Conservation (phyloP, 106 monocot genomes). For the Dendrobium officinale region DNA sequence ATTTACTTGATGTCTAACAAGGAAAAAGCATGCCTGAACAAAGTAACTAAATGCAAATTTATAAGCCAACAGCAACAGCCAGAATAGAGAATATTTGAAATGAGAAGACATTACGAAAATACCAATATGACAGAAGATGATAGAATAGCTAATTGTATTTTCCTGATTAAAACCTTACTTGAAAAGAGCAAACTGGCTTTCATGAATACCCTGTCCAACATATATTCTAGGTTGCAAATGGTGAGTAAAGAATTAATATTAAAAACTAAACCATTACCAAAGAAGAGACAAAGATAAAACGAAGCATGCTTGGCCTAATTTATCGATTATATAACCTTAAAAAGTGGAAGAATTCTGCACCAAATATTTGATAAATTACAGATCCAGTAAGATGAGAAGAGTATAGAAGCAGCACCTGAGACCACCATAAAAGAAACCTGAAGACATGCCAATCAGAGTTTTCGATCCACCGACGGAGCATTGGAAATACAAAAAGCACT, state of each 20-base stretch:
- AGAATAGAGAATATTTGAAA: conserved; percentile 93
- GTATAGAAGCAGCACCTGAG: conserved; percentile 31
- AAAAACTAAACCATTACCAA: neutral
- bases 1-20: conserved; percentile 3
- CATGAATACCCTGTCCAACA: conserved; percentile 97
- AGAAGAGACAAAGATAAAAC: neutral
- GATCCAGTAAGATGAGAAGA: neutral
- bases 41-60: conserved; percentile 89
- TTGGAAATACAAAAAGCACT: conserved; percentile 74
- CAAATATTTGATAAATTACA: neutral
- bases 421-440: conserved; percentile 93
- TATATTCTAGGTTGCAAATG: conserved; percentile 83
- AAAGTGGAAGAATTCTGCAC: neutral
- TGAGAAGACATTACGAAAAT: conserved; percentile 7
- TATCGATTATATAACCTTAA: neutral
- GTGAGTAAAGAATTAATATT: neutral
- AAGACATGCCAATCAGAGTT: conserved; percentile 91
- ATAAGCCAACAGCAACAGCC: conserved; percentile 75
- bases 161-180: conserved; percentile 49
- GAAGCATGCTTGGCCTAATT: neutral
- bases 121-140: neutral
- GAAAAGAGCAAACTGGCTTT: conserved; percentile 86
- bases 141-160: neutral
- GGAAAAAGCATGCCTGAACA: conserved; percentile 45
- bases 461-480: conserved; percentile 87